Evolutionary conservation across 768 basidiomycete genomes (phyloP).

Genomic region (Boletus rufocinnamomeus): DNA sequence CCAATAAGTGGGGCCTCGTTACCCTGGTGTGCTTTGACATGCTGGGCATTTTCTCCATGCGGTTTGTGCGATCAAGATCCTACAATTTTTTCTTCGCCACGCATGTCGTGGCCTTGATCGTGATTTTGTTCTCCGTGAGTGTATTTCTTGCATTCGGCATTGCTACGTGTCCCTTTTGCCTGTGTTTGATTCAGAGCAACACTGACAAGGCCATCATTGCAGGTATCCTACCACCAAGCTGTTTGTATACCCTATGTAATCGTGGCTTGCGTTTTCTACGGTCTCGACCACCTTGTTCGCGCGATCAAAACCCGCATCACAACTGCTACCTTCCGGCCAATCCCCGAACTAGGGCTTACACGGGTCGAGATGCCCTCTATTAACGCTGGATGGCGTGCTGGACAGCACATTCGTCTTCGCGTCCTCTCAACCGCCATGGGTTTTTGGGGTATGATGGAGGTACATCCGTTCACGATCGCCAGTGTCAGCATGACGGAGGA

Average conservation of each 20-base stretch:
- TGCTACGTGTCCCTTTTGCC: too few species aligned
- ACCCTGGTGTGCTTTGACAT: slow-evolving; percentile 52
- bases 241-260: slow-evolving; percentile 55
- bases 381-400: slow-evolving; percentile 78
- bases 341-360: slow-evolving; percentile 65
- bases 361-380: slow-evolving; percentile 62
- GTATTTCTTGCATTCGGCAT: neutral
- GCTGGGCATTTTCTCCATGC: slow-evolving; percentile 62
- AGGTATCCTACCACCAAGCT: slow-evolving; percentile 55
- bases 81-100: slow-evolving; percentile 69
- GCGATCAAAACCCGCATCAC: slow-evolving; percentile 65
- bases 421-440: slow-evolving; percentile 62
- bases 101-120: slow-evolving; percentile 57
- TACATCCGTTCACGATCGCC: slow-evolving; percentile 84
- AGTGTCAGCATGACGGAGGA: slow-evolving; percentile 55
- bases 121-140: slow-evolving; percentile 60
- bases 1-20: slow-evolving; percentile 51
- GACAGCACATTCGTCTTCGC: slow-evolving; percentile 79
- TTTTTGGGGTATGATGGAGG: slow-evolving; percentile 55
- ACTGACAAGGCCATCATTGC: neutral
- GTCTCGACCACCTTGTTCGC: slow-evolving; percentile 60
- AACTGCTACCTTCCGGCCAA: slow-evolving; percentile 57
- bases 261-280: slow-evolving; percentile 51
- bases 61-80: slow-evolving; percentile 52
- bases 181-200: neutral